Evolutionary conservation across 2,329 filamentous ascomycete species (phyloP).

Genomic region (Fusarium sororula): DNA sequence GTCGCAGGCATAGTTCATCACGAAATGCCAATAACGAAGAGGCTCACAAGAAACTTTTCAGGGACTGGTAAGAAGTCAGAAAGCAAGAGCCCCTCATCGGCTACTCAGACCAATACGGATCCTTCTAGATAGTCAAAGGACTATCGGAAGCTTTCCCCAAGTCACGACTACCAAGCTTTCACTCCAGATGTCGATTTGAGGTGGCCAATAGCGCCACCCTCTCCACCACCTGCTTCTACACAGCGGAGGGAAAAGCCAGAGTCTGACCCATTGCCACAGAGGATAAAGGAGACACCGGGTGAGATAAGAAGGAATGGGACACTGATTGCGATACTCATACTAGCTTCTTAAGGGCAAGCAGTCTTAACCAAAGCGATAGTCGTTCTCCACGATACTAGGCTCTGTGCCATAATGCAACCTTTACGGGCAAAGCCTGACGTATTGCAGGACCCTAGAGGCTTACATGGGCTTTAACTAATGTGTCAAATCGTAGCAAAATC

Average conservation of each 20-base stretch:
- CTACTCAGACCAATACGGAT: not conserved
- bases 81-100: not conserved
- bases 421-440: not conserved
- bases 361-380: too few species aligned
- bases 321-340: not conserved
- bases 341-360: not conserved
- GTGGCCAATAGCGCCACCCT: too few species aligned
- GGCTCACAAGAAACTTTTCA: not conserved
- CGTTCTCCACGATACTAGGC: not conserved
- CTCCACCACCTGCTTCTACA: not conserved
- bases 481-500: not conserved
- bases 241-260: not conserved
- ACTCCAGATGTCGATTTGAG: not conserved
- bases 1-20: not conserved
- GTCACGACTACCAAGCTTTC: not conserved
- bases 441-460: not conserved
- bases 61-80: not conserved
- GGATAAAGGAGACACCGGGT: not conserved
- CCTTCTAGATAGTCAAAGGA: not conserved
- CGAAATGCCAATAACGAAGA: not conserved
- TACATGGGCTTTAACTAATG: rapidly evolving
- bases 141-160: not conserved
- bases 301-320: not conserved
- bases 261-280: not conserved
- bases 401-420: not conserved